Evolutionary conservation across 1,284 basidiomycete genomes (phyloP).

Genomic region (Blastosporella zonata): DNA sequence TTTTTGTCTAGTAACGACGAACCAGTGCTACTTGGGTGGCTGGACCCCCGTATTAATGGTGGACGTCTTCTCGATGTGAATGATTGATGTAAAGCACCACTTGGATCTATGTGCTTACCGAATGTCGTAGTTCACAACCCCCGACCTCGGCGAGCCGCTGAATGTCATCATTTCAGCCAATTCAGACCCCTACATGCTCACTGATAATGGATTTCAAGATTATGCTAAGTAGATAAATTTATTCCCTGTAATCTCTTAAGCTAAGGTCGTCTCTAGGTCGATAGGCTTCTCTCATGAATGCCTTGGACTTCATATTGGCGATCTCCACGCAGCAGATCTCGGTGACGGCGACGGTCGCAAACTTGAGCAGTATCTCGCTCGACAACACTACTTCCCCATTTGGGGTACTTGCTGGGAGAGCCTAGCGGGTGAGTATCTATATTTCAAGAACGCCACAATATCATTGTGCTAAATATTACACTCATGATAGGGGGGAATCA

Average conservation of each 20-base stretch:
- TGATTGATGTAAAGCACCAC: background rate
- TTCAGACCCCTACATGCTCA: conserved; percentile 68
- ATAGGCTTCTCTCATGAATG: conserved; percentile 78
- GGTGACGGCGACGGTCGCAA: conserved; percentile 68
- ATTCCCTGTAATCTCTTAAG: background rate
- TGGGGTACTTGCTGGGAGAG: conserved; percentile 76
- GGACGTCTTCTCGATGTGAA: conserved; percentile 71
- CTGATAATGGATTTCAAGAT: conserved; percentile 57
- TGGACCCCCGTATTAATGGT: conserved; percentile 66
- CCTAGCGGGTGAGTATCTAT: conserved; percentile 47
- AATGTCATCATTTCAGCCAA: conserved; percentile 59
- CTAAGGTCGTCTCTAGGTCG: conserved; percentile 44
- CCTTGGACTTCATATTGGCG: conserved; percentile 67
- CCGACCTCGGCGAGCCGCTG: conserved; percentile 67
- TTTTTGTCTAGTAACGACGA: conserved; percentile 7
- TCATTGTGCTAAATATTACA: conserved; percentile 3
- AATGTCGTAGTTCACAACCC: conserved; percentile 72
- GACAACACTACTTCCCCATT: conserved; percentile 62
- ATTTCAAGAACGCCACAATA: background rate
- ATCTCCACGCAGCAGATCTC: conserved; percentile 63
- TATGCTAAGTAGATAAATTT: conserved; percentile 48
- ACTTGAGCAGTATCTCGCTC: conserved; percentile 61
- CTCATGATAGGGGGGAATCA: conserved; percentile 51
- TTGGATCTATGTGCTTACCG: no score
- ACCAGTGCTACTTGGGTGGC: conserved; percentile 49